These are phyloP conservation scores for Calycina herbarum DNA, from an alignment of 2,329 filamentous ascomycete species.

Conservation along the genomic window DNA sequence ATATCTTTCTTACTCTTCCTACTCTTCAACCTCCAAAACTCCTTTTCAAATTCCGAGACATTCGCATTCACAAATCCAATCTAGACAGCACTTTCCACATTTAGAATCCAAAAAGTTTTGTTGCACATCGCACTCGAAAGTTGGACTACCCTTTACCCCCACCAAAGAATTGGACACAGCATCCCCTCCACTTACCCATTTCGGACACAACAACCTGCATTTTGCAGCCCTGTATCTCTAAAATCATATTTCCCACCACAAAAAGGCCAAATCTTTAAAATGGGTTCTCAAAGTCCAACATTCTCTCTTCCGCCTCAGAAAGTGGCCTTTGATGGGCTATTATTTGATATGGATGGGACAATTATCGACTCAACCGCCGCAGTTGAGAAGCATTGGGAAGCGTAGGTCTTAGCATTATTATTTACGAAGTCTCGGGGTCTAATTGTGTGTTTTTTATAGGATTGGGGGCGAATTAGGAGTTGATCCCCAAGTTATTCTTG, in stretches of 20 bases:
- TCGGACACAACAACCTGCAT: conserved; percentile 26
- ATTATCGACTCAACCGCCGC: conserved; percentile 80
- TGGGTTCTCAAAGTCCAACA: conserved; percentile 29
- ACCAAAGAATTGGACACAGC: conserved; percentile 23
- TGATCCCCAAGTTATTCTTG: conserved; percentile 78
- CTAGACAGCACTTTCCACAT: background rate
- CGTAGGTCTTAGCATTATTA: conserved; percentile 29
- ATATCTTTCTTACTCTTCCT: background rate
- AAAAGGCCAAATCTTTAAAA: conserved; percentile 34
- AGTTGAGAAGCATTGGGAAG: conserved; percentile 75
- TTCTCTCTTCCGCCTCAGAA: conserved; percentile 29
- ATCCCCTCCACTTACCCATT: conserved; percentile 28
- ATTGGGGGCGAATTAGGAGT: conserved; percentile 82
- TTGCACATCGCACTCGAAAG: conserved; percentile 19
- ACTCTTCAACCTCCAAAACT: background rate
- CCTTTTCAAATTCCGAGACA: background rate
- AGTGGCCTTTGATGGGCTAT: conserved; percentile 31
- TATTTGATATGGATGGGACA: conserved; percentile 70
- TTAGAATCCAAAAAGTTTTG: conserved; percentile 17
- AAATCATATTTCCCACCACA: background rate
- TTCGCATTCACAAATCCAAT: background rate
- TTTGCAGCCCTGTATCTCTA: conserved; percentile 18
- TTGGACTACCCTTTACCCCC: conserved; percentile 3
- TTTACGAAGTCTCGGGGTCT: conserved; percentile 4
- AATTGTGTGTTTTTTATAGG: conserved; percentile 43